These are phyloP conservation scores for Prunus salicina DNA, from an alignment of 306 rosid genomes.

Conservation along the genomic window DNA sequence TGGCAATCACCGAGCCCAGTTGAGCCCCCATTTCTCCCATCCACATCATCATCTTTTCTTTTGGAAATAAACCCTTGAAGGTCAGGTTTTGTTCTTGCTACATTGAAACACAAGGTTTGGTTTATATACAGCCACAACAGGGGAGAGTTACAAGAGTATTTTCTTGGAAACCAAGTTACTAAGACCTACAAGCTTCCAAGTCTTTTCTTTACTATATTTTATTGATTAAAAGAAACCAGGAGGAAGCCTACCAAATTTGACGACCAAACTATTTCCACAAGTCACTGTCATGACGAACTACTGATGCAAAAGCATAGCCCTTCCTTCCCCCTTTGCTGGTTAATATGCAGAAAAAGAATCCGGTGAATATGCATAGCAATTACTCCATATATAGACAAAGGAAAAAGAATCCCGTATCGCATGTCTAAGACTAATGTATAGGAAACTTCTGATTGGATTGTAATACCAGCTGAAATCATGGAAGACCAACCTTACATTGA, in stretches of 20 bases:
- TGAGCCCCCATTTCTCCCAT: conserved; percentile 33
- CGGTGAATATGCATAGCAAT: too few relatives aligned
- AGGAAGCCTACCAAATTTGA: neutral
- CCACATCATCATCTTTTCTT: neutral
- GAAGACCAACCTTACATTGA: too few relatives aligned
- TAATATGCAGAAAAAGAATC: too few relatives aligned
- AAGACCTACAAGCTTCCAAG: neutral
- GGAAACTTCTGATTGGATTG: too few relatives aligned
- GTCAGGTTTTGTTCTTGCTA: neutral
- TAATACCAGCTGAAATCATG: too few relatives aligned
- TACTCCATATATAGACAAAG: too few relatives aligned
- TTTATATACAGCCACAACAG: neutral
- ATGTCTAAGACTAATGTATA: too few relatives aligned
- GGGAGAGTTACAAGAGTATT: neutral
- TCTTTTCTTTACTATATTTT: neutral
- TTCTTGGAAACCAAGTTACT: neutral
- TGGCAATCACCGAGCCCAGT: conserved; percentile 39
- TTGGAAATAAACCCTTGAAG: neutral
- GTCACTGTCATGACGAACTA: neutral
- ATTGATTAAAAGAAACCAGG: neutral
- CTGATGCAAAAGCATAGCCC: too few relatives aligned
- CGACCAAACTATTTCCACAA: too few relatives aligned
- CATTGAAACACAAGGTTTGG: neutral
- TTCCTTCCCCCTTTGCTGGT: too few relatives aligned
- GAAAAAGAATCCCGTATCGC: too few relatives aligned